phyloP scores from a whole-genome alignment of 2,329 filamentous ascomycete genomes.

The Penicillium sp. region DNA sequence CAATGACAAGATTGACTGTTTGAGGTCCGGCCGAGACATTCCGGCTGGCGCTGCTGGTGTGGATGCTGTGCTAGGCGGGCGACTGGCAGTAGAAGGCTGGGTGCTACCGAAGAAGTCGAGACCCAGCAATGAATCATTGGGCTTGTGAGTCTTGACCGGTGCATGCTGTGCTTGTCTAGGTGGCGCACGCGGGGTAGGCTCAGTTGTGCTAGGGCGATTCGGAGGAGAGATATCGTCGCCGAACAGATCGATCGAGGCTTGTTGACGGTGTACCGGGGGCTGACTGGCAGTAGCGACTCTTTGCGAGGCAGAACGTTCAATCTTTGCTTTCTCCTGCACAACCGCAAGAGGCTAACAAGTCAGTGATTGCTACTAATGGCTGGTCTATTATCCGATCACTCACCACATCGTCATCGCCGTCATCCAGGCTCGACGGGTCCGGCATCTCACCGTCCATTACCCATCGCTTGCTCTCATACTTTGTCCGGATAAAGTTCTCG shows the following conservation, averaged over 20 bases:
- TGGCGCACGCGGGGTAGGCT: constrained; percentile 64
- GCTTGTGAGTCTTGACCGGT: constrained; percentile 60
- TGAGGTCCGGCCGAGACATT: constrained; percentile 84
- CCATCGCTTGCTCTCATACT: constrained; percentile 98
- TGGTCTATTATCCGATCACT: constrained; percentile 39
- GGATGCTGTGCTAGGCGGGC: constrained; percentile 77
- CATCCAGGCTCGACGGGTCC: constrained; percentile 84
- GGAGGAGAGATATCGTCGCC: constrained; percentile 68
- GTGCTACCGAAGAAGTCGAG: constrained; percentile 84
- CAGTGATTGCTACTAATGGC: constrained; percentile 12
- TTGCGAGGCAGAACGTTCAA: constrained; percentile 58
- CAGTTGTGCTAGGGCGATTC: constrained; percentile 69
- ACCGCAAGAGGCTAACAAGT: constrained; percentile 59
- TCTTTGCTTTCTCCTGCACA: constrained; percentile 69
- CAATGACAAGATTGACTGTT: constrained; percentile 93
- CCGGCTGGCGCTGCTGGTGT: constrained; percentile 55
- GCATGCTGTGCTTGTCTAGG: constrained; percentile 61
- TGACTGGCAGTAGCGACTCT: constrained; percentile 47
- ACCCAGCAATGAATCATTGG: constrained; percentile 80
- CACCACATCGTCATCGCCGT: constrained; percentile 79
- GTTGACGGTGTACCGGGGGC: constrained; percentile 44
- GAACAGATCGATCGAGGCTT: constrained; percentile 72
- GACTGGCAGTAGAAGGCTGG: constrained; percentile 64
- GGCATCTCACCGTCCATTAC: constrained; percentile 97
- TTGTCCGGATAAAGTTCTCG: constrained; percentile 98